phyloP scores from a whole-genome alignment of 2,329 filamentous ascomycete species.

The Coniochaeta sp. region DNA sequence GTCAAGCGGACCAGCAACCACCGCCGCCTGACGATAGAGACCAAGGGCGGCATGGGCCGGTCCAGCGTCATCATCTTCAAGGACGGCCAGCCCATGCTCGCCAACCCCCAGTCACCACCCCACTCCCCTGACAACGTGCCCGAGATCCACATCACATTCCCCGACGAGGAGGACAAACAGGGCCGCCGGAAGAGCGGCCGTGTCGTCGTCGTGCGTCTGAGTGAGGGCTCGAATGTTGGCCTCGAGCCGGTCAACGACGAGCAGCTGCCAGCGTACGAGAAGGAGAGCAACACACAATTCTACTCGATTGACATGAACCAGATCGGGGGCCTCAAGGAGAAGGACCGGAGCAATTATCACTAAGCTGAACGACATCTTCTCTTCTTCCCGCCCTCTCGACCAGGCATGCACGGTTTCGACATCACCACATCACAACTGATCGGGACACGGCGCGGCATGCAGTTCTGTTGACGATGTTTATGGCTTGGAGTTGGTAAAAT shows the following conservation, averaged over 20 bases:
- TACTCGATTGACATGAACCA: constrained; percentile 91
- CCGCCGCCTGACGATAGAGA: constrained; percentile 51
- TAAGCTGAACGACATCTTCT: constrained; percentile 7
- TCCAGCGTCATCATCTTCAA: constrained; percentile 73
- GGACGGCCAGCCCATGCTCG: constrained; percentile 67
- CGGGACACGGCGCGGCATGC: background rate
- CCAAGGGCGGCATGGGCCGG: constrained; percentile 38
- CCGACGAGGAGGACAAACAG: constrained; percentile 82
- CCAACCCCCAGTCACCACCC: constrained; percentile 68
- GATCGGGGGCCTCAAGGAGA: constrained; percentile 92
- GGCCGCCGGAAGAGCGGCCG: constrained; percentile 78
- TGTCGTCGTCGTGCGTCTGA: constrained; percentile 75
- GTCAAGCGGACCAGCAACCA: constrained; percentile 44
- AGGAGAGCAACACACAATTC: constrained; percentile 71
- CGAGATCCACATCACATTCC: constrained; percentile 97
- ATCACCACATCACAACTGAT: background rate
- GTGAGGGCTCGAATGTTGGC: constrained; percentile 81
- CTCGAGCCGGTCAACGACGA: constrained; percentile 80
- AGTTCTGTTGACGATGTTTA: constrained; percentile 1
- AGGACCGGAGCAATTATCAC: constrained; percentile 41
- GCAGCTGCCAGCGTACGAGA: constrained; percentile 81
- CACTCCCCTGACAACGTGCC: constrained; percentile 77
- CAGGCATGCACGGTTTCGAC: background rate
- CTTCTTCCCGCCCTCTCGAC: background rate
- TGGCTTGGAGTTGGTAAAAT: constrained; percentile 1